Evolutionary conservation across 106 monocot genomes (phyloP), one percentile per base, ranked within the genome.

Genomic region (Gastrodia elata): DNA sequence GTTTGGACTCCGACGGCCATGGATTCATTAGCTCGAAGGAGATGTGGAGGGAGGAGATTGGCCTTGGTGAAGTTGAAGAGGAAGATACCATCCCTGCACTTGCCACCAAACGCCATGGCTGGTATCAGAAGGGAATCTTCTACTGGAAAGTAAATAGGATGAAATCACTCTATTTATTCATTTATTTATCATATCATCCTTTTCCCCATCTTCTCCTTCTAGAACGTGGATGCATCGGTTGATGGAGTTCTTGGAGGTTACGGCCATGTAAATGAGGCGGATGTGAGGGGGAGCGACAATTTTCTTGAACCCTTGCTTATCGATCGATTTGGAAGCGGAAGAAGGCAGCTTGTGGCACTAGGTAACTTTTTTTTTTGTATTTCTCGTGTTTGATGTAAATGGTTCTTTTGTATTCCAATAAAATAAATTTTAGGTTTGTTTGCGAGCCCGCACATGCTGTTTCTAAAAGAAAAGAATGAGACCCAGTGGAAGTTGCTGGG

Each of bases 241-340:
- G 93, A 98, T 33, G 98, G 98, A 46, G 98, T 98, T 37, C 71
- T 98, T 41, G 98, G 98, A 56, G 98, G 98, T 8, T 98, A 88
- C 48, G 93, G 93, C 5, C 77, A 75, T 38, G 85, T 93, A 22
- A 88, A 98, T 71, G 93, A 91, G 32, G 70, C 80, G 1, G 98
- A 98, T 36, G 85, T 98, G 39, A 91, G 78, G 75, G 93, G 91
- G 5, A 98, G 98, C 77, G 88, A 91, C 49, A 88, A 67, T 5
- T 98, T 98, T 67, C 80, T 98, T 34, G 81, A 85, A 49, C 64
- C 81, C 37, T 65, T 98, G 37, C 43, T 98, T 71, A 41, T 67
- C 8, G 74, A 83, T 64, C 71, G 93, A 3, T 93, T 97, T 65
- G 93, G 93, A 58, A 73, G 30, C 3, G 80, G 35, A 75, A 78